Evolutionary conservation across 345 rosid genomes (phyloP).

Genomic region (Bruguiera parviflora): DNA sequence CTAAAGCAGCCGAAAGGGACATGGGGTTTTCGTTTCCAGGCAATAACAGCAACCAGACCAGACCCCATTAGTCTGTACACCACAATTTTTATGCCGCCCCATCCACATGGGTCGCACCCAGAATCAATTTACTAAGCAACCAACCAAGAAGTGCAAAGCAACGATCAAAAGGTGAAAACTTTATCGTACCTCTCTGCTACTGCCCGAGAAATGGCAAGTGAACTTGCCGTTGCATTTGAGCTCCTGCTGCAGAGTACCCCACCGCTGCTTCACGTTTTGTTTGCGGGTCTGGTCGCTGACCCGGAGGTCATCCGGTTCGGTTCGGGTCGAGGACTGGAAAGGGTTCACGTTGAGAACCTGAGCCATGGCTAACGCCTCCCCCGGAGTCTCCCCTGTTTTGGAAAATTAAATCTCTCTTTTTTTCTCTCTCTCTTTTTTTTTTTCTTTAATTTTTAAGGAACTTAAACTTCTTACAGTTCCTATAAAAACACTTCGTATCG

Average conservation of each 20-base stretch:
- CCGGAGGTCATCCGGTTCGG: slow-evolving; percentile 16
- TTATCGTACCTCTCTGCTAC: slow-evolving; percentile 54
- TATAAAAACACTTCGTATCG: too few relatives aligned
- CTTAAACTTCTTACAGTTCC: too few relatives aligned
- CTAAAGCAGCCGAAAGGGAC: not conserved
- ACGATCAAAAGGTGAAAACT: not conserved
- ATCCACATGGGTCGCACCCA: not conserved
- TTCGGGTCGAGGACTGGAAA: slow-evolving; percentile 26
- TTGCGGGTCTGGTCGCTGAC: not conserved
- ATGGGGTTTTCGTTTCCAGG: not conserved
- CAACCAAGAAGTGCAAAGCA: not conserved
- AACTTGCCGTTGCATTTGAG: slow-evolving; percentile 51
- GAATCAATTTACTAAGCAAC: not conserved
- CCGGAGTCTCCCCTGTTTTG: not conserved
- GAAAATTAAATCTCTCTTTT: too few relatives aligned
- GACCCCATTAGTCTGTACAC: not conserved
- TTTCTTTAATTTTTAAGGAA: too few relatives aligned
- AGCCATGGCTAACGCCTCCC: slow-evolving; percentile 35
- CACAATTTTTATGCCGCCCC: not conserved
- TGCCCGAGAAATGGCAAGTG: slow-evolving; percentile 71
- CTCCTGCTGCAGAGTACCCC: slow-evolving; percentile 38
- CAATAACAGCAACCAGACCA: not conserved
- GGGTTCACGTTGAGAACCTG: slow-evolving; percentile 41
- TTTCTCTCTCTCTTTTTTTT: too few relatives aligned
- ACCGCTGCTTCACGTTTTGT: slow-evolving; percentile 25